Evolutionary conservation across 2,329 filamentous ascomycete species (phyloP).

Genomic region (Cladosporium sp.): DNA sequence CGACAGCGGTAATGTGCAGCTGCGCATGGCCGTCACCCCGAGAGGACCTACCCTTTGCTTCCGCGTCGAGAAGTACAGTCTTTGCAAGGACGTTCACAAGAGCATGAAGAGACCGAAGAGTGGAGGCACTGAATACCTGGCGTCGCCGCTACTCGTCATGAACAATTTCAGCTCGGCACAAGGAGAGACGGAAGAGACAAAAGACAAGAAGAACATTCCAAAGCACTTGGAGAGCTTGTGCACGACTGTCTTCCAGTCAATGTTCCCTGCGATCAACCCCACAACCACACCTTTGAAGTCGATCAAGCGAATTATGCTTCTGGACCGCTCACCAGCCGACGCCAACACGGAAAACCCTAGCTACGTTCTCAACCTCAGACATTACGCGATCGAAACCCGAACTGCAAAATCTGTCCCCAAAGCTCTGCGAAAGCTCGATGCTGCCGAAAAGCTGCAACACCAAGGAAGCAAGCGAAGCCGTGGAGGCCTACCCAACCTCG

Average conservation of each 20-base stretch:
- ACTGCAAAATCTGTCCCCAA: constrained; percentile 74
- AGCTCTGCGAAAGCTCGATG: constrained; percentile 76
- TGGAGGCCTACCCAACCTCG: constrained; percentile 73
- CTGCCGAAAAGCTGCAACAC: constrained; percentile 70
- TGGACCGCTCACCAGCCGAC: constrained; percentile 61
- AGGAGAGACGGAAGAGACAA: constrained; percentile 34
- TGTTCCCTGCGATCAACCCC: constrained; percentile 94
- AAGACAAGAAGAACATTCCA: constrained; percentile 61
- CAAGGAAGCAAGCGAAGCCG: constrained; percentile 43
- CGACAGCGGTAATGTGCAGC: constrained; percentile 83
- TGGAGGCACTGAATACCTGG: constrained; percentile 71
- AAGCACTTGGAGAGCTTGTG: constrained; percentile 91
- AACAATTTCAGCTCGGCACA: constrained; percentile 76
- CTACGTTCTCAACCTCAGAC: constrained; percentile 82
- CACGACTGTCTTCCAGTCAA: constrained; percentile 90
- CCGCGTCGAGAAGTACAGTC: constrained; percentile 87
- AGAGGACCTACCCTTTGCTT: constrained; percentile 92
- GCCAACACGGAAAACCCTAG: constrained; percentile 26
- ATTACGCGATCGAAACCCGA: constrained; percentile 93
- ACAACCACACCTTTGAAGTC: constrained; percentile 83
- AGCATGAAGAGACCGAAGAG: constrained; percentile 78
- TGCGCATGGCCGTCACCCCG: constrained; percentile 82
- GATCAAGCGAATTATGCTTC: constrained; percentile 84
- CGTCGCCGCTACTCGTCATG: constrained; percentile 92
- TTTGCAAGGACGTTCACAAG: constrained; percentile 84